These are phyloP conservation scores for Podila epicladia DNA, from an alignment of 192 early-diverging fungal species.

Conservation along the genomic window DNA sequence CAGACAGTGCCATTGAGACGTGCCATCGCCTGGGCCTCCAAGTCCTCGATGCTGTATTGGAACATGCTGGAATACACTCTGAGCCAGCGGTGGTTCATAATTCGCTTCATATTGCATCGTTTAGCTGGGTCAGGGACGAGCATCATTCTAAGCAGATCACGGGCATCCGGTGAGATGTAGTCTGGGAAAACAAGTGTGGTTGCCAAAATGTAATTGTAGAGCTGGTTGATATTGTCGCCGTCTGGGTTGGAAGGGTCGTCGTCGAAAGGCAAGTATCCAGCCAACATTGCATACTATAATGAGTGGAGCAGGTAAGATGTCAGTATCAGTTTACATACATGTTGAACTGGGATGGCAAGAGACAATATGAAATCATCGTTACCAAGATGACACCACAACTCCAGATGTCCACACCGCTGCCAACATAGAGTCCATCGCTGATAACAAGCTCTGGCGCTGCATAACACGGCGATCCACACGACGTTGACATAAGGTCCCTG, in stretches of 20 bases:
- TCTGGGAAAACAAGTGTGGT: constrained; percentile 88
- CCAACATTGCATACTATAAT: constrained; percentile 83
- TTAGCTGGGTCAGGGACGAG: constrained; percentile 88
- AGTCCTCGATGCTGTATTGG: constrained; percentile 50
- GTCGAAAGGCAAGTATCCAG: constrained; percentile 90
- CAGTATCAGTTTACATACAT: no score
- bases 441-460: constrained; percentile 99
- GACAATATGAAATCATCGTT: neutral
- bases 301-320: neutral
- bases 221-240: constrained; percentile 87
- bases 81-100: constrained; percentile 80
- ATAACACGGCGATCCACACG: constrained; percentile 98
- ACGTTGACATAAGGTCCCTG: constrained; percentile 89
- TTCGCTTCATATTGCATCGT: constrained; percentile 78
- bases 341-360: no score
- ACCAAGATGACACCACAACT: constrained; percentile 95
- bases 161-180: constrained; percentile 79
- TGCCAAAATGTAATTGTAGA: constrained; percentile 87
- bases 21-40: constrained; percentile 46
- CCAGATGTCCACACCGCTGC: constrained; percentile 98
- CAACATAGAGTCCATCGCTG: constrained; percentile 94
- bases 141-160: constrained; percentile 89
- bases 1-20: constrained; percentile 41
- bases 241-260: constrained; percentile 92
- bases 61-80: constrained; percentile 60